phyloP scores from a whole-genome alignment of 805 yeast species.

The Pichia nakasei region DNA sequence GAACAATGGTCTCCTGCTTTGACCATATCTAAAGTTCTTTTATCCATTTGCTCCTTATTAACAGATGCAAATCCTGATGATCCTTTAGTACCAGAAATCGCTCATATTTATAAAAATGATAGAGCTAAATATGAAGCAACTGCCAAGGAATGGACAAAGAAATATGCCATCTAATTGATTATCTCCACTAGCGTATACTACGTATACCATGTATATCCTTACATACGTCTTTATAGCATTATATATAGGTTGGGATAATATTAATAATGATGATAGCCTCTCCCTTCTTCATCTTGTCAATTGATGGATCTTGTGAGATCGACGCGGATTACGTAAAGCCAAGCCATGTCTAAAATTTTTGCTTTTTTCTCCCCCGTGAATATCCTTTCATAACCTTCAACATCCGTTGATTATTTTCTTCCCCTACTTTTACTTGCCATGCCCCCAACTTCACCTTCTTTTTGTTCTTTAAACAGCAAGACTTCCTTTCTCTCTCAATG shows the following conservation, averaged over 20 bases:
- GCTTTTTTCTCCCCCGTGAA: neutral
- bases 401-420: neutral
- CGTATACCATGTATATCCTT: no score
- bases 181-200: neutral
- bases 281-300: no score
- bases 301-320: no score
- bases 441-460: no score
- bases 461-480: no score
- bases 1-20: slow-evolving; percentile 99
- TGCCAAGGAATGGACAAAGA: slow-evolving; percentile 98
- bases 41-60: slow-evolving; percentile 89
- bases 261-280: no score
- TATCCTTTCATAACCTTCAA: neutral
- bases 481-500: no score
- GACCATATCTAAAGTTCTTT: slow-evolving; percentile 88
- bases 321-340: no score
- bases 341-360: no score
- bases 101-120: slow-evolving; percentile 92
- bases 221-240: no score
- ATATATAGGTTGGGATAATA: no score
- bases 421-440: no score
- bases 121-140: slow-evolving; percentile 90
- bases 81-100: slow-evolving; percentile 97
- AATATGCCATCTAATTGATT: slow-evolving; percentile 70
- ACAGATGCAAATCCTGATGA: slow-evolving; percentile 99